phyloP scores from a whole-genome alignment of 2,329 filamentous ascomycete genomes.

The Blastomyces emzantsi region DNA sequence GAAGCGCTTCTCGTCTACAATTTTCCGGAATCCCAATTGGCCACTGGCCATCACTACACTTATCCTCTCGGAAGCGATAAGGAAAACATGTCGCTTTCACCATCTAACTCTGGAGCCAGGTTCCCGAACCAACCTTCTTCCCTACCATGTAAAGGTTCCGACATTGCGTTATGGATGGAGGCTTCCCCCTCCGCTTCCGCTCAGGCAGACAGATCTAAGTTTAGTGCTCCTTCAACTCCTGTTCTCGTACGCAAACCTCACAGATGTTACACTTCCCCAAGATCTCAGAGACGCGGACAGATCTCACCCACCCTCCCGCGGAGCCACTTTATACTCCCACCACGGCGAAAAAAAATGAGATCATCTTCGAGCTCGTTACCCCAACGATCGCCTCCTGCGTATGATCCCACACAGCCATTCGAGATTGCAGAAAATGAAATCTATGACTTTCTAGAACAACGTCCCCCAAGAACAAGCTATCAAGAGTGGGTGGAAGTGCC shows the following conservation, averaged over 20 bases:
- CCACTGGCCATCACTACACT: not conserved
- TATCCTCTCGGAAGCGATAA: not conserved
- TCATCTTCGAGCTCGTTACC: not conserved
- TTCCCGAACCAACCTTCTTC: no score
- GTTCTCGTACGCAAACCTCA: conserved; percentile 8
- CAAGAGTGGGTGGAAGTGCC: not conserved
- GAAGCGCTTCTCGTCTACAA: not conserved
- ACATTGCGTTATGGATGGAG: not conserved
- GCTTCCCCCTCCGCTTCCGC: not conserved
- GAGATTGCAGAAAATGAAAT: conserved; percentile 6
- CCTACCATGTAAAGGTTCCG: not conserved
- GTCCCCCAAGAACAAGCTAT: not conserved
- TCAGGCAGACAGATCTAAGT: not conserved
- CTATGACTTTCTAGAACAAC: not conserved
- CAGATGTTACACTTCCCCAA: not conserved
- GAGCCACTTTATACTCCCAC: conserved; percentile 1
- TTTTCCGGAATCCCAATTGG: not conserved
- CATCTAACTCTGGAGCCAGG: not conserved
- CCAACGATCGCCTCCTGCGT: not conserved
- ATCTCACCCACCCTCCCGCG: conserved; percentile 3
- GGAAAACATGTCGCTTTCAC: conserved; percentile 3
- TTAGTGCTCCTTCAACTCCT: not conserved
- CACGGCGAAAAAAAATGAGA: conserved; percentile 4
- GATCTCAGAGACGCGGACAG: not conserved
- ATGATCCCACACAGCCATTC: conserved; percentile 1